Evolutionary conservation across 225 moss, liverwort and hornwort species (phyloP).

Genomic region (Thuidium tamariscinum): DNA sequence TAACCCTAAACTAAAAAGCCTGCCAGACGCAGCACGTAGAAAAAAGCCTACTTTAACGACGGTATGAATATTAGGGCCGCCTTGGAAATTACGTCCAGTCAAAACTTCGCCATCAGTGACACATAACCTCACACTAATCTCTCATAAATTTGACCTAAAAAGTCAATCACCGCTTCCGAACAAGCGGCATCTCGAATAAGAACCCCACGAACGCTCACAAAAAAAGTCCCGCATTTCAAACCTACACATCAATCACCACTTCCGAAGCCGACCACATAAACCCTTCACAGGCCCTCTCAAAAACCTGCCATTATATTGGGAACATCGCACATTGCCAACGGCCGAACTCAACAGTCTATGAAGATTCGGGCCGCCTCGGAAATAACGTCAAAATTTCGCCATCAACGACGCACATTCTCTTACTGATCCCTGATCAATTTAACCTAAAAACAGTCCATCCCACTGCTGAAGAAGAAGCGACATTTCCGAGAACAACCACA

Average conservation of each 20-base stretch:
- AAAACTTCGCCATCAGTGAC: not conserved
- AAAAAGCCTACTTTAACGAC: not conserved
- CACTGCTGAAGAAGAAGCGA: not conserved
- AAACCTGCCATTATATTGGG: not conserved
- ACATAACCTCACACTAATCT: not conserved
- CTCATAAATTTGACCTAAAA: not conserved
- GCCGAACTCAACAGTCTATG: not conserved
- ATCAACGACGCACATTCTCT: not conserved
- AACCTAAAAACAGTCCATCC: not conserved
- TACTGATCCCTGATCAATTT: not conserved
- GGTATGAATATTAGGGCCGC: not conserved
- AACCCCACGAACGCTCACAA: not conserved
- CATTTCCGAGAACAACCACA: not conserved
- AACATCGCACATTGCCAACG: not conserved
- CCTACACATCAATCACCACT: not conserved
- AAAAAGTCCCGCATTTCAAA: not conserved
- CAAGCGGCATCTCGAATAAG: not conserved
- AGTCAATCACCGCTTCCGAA: not conserved
- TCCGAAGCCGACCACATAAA: not conserved
- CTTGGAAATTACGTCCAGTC: not conserved
- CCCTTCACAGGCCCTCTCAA: not conserved
- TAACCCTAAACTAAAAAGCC: conserved; percentile 9
- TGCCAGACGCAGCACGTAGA: not conserved
- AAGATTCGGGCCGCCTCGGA: not conserved
- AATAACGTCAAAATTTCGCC: not conserved